Evolutionary conservation across 2,329 filamentous ascomycete species (phyloP), one percentile per base, ranked within the genome.

Genomic region (Colletotrichum somersetense): DNA sequence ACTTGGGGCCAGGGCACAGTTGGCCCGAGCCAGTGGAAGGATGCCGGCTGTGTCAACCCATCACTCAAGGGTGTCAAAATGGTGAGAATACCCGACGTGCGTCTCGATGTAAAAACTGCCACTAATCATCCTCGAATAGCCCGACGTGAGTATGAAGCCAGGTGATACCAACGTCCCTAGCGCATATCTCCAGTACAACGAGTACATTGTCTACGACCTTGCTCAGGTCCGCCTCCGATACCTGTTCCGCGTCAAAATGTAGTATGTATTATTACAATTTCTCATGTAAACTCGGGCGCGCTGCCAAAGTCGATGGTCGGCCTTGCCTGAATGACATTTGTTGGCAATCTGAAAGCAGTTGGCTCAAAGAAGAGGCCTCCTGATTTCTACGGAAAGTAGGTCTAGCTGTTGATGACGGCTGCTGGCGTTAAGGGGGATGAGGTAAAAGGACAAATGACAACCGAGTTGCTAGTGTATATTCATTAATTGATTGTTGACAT

Each of bases 161-260:
- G 86, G 85, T 0, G 66, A 79, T 1, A 91, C 89, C 0, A 80
- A 84, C 0, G 78, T 89, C 0, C 42, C 74, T 0, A 77, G 80
- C 14, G 85, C 88, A 0, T 81, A 79, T 38, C 83, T 94, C 30
- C 79, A 82, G 62, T 94, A 94, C 82, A 94, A 94, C 77, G 92
- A 94, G 82, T 94, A 91, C 79, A 93, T 94, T 73, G 86, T 86
- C 63, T 94, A 94, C 76, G 87, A 94, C 74, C 83, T 92, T 3
- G 85, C 90, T 0, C 92, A 94, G 79, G 87, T 94, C 44, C 89
- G 90, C 55, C 84, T 94, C 6, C 87, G 92, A 6, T 94, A 94
- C 76, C 83, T 94, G 5, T 87, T 94, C 77, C 87, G 89, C 7
- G 88, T 93, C 59, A 86, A 85, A 77, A 87, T 89, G 82, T 83